phyloP scores from a whole-genome alignment of 805 yeast genomes.

The Saccharomyces kudriavzevii region DNA sequence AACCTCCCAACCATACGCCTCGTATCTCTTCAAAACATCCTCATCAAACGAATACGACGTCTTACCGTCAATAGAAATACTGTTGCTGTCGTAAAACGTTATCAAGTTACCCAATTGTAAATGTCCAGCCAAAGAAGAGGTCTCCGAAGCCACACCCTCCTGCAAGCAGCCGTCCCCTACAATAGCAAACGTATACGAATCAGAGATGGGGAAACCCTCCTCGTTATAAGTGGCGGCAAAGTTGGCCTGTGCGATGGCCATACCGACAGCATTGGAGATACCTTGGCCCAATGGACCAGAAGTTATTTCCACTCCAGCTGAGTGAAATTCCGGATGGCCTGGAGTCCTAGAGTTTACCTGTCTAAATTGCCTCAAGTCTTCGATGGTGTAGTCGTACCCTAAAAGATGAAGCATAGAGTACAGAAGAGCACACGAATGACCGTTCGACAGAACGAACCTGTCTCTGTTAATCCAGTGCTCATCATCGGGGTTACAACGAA shows the following conservation, averaged over 20 bases:
- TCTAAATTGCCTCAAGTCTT: conserved; percentile 85
- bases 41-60: conserved; percentile 88
- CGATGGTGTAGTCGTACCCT: conserved; percentile 74
- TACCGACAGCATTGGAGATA: conserved; percentile 89
- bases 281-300: conserved; percentile 99
- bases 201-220: conserved; percentile 66
- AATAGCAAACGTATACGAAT: conserved; percentile 69
- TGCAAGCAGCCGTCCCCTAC: conserved; percentile 96
- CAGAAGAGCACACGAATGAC: conserved; percentile 89
- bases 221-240: conserved; percentile 89
- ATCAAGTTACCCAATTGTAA: conserved; percentile 86
- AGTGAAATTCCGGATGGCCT: conserved; percentile 93
- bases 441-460: conserved; percentile 89
- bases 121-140: conserved; percentile 93
- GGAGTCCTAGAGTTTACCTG: conserved; percentile 87
- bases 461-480: conserved; percentile 93
- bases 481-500: conserved; percentile 84
- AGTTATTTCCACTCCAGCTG: conserved; percentile 92
- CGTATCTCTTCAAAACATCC: conserved; percentile 75
- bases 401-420: conserved; percentile 78
- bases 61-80: conserved; percentile 92
- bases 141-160: conserved; percentile 97
- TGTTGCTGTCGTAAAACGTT: conserved; percentile 94
- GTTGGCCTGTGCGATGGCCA: conserved; percentile 90
- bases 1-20: conserved; percentile 92